Evolutionary conservation across 2,329 filamentous ascomycete genomes (phyloP).

Genomic region (Trichoderma polysporum): DNA sequence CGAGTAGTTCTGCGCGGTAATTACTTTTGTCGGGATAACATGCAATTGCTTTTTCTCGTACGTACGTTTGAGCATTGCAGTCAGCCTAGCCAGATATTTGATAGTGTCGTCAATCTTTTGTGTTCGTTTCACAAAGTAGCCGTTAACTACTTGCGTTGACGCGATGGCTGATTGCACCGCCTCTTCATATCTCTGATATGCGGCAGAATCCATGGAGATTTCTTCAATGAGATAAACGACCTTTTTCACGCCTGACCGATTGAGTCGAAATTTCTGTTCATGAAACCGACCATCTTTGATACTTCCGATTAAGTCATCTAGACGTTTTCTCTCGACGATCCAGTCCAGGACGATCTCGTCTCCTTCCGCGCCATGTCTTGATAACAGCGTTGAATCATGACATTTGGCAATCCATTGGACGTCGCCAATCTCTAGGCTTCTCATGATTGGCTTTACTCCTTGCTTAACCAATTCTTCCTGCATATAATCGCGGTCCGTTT

Average conservation of each 20-base stretch:
- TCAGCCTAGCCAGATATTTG: slow-evolving; percentile 71
- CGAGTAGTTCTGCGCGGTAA: slow-evolving; percentile 66
- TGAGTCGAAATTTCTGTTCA: slow-evolving; percentile 80
- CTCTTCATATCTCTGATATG: slow-evolving; percentile 60
- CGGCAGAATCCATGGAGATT: slow-evolving; percentile 57
- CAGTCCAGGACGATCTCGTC: slow-evolving; percentile 75
- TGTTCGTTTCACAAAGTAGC: slow-evolving; percentile 76
- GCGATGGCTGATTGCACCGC: slow-evolving; percentile 71
- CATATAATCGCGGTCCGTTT: slow-evolving; percentile 74
- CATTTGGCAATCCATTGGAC: slow-evolving; percentile 77
- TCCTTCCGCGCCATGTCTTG: slow-evolving; percentile 58
- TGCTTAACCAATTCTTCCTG: slow-evolving; percentile 67
- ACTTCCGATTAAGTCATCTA: slow-evolving; percentile 76
- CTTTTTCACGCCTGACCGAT: slow-evolving; percentile 69
- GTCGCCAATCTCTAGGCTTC: slow-evolving; percentile 71
- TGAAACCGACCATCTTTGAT: slow-evolving; percentile 82
- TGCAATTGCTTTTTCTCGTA: slow-evolving; percentile 60
- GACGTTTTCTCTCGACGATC: slow-evolving; percentile 77
- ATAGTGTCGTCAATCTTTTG: slow-evolving; percentile 76
- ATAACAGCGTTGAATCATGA: slow-evolving; percentile 56
- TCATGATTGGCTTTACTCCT: slow-evolving; percentile 64
- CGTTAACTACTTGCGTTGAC: slow-evolving; percentile 74
- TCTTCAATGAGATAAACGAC: slow-evolving; percentile 80
- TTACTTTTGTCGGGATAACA: slow-evolving; percentile 64
- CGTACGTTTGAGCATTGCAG: slow-evolving; percentile 61